Conservation (phyloP, 202 grass and related monocot genomes). For the Carex arenaria region DNA sequence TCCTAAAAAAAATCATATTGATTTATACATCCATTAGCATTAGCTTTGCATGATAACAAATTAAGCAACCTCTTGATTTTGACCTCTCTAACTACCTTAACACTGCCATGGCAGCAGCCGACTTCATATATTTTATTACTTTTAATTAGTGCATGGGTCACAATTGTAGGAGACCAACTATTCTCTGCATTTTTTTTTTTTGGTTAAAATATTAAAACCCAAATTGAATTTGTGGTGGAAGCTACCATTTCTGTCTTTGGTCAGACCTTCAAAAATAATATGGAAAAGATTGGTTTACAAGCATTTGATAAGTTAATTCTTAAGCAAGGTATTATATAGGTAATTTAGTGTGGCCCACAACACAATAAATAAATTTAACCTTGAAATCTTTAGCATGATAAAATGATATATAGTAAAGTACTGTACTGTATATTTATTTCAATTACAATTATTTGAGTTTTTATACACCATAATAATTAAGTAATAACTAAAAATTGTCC, state of each 20-base stretch:
- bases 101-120: not conserved
- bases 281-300: not conserved
- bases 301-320: not conserved
- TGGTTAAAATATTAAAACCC: too few species aligned
- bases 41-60: conserved; percentile 21
- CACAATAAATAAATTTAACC: not conserved
- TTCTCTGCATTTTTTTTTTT: too few species aligned
- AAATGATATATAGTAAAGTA: not conserved
- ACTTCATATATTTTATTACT: too few species aligned
- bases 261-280: not conserved
- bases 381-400: not conserved
- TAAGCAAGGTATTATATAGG: not conserved
- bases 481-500: too few species aligned
- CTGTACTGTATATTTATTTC: not conserved
- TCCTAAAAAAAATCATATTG: not conserved
- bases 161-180: too few species aligned
- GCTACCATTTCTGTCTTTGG: not conserved
- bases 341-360: not conserved
- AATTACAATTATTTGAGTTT: not conserved
- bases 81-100: conserved; percentile 28
- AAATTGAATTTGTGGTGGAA: too few species aligned
- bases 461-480: not conserved
- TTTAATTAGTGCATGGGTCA: too few species aligned
- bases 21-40: conserved; percentile 4
- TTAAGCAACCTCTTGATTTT: conserved; percentile 25